phyloP scores from a whole-genome alignment of 306 rosid species.

The Lathyrus oleraceus region DNA sequence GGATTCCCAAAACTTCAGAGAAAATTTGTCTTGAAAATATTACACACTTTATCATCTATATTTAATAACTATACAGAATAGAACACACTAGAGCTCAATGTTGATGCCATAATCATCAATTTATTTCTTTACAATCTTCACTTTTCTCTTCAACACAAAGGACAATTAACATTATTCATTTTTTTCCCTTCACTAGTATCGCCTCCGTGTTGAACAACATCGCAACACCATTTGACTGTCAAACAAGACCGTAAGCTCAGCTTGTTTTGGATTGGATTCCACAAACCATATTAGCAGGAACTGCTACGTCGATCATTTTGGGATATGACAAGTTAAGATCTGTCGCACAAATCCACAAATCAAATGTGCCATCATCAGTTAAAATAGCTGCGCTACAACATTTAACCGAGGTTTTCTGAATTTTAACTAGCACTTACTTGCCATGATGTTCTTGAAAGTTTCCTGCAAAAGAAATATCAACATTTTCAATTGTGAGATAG shows the following conservation, averaged over 20 bases:
- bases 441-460: conserved; percentile 77
- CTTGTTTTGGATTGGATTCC: conserved; percentile 65
- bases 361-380: conserved; percentile 17
- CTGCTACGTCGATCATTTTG: conserved; percentile 88
- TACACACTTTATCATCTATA: not conserved
- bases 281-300: conserved; percentile 84
- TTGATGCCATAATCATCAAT: conserved; percentile 9
- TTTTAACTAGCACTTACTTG: conserved; percentile 58
- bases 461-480: conserved; percentile 61
- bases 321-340: conserved; percentile 92
- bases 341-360: conserved; percentile 40
- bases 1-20: no score
- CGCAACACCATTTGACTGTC: not conserved
- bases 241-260: conserved; percentile 28
- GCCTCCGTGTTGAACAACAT: conserved; percentile 7
- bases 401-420: not conserved
- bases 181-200: not conserved
- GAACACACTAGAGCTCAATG: not conserved
- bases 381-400: not conserved
- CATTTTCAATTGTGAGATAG: conserved; percentile 31
- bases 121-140: conserved; percentile 32
- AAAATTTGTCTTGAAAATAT: no score
- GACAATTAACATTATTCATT: not conserved
- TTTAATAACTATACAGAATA: no score
- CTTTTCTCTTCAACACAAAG: conserved; percentile 22